Conservation (phyloP, 192 early-diverging fungal species). For the Coemansia sp. region DNA sequence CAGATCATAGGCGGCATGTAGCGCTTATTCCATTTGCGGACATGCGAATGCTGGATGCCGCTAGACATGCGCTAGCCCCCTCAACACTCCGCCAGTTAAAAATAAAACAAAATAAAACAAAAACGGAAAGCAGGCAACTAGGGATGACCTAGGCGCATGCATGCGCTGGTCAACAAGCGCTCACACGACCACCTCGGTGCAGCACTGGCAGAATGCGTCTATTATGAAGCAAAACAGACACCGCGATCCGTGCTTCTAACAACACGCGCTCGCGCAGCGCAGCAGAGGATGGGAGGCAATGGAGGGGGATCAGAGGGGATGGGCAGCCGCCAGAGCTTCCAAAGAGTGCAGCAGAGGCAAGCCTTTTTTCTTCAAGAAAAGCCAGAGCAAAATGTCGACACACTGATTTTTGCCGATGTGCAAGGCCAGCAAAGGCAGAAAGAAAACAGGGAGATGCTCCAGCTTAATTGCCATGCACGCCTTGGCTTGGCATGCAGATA, state of each 20-base stretch:
- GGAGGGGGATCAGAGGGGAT: not conserved
- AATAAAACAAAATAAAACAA: not conserved
- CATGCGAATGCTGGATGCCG: not conserved
- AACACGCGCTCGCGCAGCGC: not conserved
- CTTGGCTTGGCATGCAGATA: not conserved
- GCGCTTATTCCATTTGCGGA: not conserved
- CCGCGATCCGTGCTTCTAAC: not conserved
- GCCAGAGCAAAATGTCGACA: not conserved
- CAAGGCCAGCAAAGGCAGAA: not conserved
- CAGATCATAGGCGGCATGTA: no score
- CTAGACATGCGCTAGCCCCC: constrained; percentile 1
- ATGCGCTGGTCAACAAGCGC: not conserved
- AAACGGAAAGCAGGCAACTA: not conserved
- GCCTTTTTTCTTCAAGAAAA: not conserved
- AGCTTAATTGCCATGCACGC: not conserved
- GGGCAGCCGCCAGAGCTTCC: not conserved
- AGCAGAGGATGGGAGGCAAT: not conserved
- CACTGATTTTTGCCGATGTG: not conserved
- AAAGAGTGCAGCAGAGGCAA: not conserved
- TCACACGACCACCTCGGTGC: not conserved
- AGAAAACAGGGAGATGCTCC: not conserved
- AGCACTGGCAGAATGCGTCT: not conserved
- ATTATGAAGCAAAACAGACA: not conserved
- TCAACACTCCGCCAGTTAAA: not conserved
- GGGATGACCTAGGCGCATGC: not conserved